Evolutionary conservation across 2,329 filamentous ascomycete genomes (phyloP).

Genomic region (Immersiporthe knoxdaviesiana): DNA sequence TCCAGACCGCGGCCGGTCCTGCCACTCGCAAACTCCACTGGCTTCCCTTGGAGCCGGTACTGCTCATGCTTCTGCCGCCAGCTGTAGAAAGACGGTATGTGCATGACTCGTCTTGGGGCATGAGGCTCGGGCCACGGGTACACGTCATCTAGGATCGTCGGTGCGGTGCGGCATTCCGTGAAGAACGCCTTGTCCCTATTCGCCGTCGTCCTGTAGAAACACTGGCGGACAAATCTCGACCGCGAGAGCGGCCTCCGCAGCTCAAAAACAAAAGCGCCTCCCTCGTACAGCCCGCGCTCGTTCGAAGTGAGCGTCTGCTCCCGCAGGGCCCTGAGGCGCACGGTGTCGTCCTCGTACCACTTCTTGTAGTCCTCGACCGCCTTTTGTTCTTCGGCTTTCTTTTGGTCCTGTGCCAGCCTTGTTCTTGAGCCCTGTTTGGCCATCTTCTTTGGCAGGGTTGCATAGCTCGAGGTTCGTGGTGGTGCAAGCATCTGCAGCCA

Average conservation of each 20-base stretch:
- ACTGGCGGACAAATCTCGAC: not conserved
- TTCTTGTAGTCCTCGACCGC: conserved; percentile 11
- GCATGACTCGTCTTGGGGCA: conserved; percentile 13
- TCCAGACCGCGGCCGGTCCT: conserved; percentile 13
- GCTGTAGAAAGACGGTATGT: conserved; percentile 5
- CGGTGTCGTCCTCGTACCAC: conserved; percentile 19
- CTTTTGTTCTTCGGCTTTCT: not conserved
- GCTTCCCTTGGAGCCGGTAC: not conserved
- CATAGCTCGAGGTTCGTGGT: conserved; percentile 12
- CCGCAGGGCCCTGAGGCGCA: conserved; percentile 11
- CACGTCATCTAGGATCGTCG: conserved; percentile 1
- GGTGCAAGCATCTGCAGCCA: conserved; percentile 30
- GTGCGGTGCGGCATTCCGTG: not conserved
- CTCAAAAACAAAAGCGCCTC: conserved; percentile 8
- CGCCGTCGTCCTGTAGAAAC: not conserved
- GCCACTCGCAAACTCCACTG: conserved; percentile 21
- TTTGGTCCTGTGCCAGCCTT: conserved; percentile 6
- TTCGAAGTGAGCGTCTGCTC: not conserved
- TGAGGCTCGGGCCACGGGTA: conserved; percentile 19
- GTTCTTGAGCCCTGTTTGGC: not conserved
- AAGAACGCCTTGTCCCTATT: not conserved
- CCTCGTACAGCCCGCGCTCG: conserved; percentile 11
- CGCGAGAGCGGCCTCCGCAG: conserved; percentile 3
- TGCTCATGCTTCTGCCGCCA: conserved; percentile 7
- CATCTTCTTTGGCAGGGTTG: conserved; percentile 13